Percentiles rank a stretch among this genome's conserved stretches.
These are phyloP conservation scores for Rhodamnia rubescens DNA, from an alignment of 345 rosid genomes.

Conservation along the genomic window DNA sequence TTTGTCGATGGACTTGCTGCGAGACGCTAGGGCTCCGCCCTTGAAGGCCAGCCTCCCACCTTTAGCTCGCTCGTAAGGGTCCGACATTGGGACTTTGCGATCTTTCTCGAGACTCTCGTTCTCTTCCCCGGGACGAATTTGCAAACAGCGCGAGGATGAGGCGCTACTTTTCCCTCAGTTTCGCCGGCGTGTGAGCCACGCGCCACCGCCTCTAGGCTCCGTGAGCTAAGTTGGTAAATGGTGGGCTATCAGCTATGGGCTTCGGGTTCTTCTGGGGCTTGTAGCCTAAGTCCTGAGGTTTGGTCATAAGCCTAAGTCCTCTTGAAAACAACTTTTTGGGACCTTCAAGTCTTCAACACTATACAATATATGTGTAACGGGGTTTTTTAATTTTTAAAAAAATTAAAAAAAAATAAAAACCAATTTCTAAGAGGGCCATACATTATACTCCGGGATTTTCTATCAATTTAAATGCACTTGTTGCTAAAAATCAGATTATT, in stretches of 20 bases:
- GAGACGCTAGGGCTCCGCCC: conserved; percentile 59
- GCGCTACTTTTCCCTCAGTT: neutral
- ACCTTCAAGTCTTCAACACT: neutral
- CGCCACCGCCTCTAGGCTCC: neutral
- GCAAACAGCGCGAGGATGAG: neutral
- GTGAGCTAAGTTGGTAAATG: neutral
- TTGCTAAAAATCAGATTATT: too few species aligned
- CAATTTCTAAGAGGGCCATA: too few species aligned
- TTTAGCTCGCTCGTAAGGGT: conserved; percentile 59
- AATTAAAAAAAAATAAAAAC: too few species aligned
- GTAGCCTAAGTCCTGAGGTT: too few species aligned
- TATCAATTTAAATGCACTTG: too few species aligned
- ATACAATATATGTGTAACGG: too few species aligned
- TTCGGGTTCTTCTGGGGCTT: neutral
- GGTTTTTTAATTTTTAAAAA: too few species aligned
- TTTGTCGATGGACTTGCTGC: conserved; percentile 57
- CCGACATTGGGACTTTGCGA: conserved; percentile 31
- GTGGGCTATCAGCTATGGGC: neutral
- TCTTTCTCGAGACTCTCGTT: neutral
- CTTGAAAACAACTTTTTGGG: neutral
- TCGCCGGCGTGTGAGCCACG: neutral
- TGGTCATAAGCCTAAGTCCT: too few species aligned
- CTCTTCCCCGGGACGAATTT: neutral
- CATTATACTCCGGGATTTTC: too few species aligned
- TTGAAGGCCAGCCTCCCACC: conserved; percentile 70